Evolutionary conservation across 768 basidiomycete genomes (phyloP), one percentile per base, ranked within the genome.

Genomic region (Cyathus striatus): DNA sequence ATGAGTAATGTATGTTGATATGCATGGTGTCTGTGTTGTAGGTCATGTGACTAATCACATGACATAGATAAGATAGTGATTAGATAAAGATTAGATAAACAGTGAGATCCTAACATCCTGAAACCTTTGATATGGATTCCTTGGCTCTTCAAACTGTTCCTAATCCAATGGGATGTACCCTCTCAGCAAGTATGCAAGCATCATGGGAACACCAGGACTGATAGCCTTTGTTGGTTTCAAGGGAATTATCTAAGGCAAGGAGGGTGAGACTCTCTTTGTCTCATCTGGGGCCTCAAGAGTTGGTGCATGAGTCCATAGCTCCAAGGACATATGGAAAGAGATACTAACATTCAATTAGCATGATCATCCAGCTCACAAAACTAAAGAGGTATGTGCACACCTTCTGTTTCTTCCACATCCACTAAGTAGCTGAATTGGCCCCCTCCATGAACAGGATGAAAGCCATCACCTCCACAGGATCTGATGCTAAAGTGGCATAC

Each of bases 381-480:
- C 49, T 53, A 0, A 68, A 73, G 14, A 74, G 75, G 2, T 52
- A 12, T 18, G 35, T 36, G 9, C 9, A n/a, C n/a, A n/a, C n/a
- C n/a, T n/a, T n/a, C 9, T n/a, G n/a, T 30, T 30, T 9, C 27
- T 9, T 9, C 27, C 7, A 18, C 7, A 18, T 18, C 9, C 7
- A 6, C 10, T 30, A 18, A 6, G 10, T 36, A 36, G 35, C 7
- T 36, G 6, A 36, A 36, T 36, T 36, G 7, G 20, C 17, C 27
- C 7, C n/a, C 9, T 7, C n/a, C n/a, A n/a, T 30, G 7, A 12
- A 9, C 35, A 36, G 35, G 17, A 10, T 72, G 18, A 82, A 79
- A 50, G 86, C 87, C 27, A 83, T 89, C 38, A 81, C 75, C 0
- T 83, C 79, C 0, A 79, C 83, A 0, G 83, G 87, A 2, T 75